Evolutionary conservation across 2,329 filamentous ascomycete species (phyloP), one percentile per base, ranked within the genome.

Genomic region (Scedosporium dehoogii): DNA sequence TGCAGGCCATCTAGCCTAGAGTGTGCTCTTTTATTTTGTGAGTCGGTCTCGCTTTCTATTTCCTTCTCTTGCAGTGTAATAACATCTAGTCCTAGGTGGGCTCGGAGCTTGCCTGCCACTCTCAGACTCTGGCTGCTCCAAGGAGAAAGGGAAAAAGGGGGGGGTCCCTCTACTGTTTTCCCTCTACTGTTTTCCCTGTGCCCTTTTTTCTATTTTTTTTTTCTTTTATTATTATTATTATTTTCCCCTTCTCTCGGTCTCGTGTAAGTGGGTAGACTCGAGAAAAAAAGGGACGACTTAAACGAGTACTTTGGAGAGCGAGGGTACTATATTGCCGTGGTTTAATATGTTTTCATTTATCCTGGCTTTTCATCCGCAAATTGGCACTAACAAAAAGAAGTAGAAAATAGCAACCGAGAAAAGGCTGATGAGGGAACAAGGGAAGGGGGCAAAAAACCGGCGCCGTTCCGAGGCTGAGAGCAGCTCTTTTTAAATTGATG

Each of bases 321-420:
- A 58, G 55, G 55, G 55, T 21, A 12, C 23, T 23, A 51, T 33
- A 18, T 3, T 41, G 5, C 27, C 25, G 46, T 25, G 46, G 46
- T 23, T 73, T 73, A 78, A 77, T 77, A 73, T 77, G 67, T 68
- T 64, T 72, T 76, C 74, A 78, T 78, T 73, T 77, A 76, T 73
- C 68, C 70, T 23, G 66, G 56, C 67, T 70, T 73, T 77, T 78
- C 74, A 76, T 67, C 74, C 76, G 75, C 68, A 75, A 75, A 75
- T 75, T 76, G 70, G 68, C 64, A 64, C 58, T 25, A 63, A 42
- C 16, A 27, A 25, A 14, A 14, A 33, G 5, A 21, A 27, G 27
- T 14, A 18, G 16, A 38, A 25, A 33, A 27, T 5, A 46, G 25
- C 10, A 46, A 38, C 12, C 10, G 23, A 18, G 57, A 25, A 53